Percentiles rank a stretch among this genome's conserved stretches.
Evolutionary conservation across 305 asterid species (phyloP).

Genomic region (Fraxinus dipetala): DNA sequence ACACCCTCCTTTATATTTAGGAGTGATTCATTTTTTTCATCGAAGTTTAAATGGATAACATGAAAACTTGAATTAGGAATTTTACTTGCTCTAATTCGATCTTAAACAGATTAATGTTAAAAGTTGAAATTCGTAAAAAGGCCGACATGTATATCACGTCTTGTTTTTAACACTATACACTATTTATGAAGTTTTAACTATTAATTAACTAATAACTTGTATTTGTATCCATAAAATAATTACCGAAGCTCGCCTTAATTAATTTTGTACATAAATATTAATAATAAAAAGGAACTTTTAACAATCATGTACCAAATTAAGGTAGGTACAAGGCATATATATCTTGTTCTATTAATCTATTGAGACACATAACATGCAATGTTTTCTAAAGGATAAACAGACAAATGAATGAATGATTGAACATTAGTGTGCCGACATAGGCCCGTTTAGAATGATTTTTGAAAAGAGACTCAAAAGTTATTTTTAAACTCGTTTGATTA

Average conservation of each 20-base stretch:
- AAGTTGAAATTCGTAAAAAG: too few relatives aligned
- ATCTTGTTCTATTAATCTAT: not conserved
- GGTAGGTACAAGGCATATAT: not conserved
- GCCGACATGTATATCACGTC: too few relatives aligned
- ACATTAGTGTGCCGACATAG: not conserved
- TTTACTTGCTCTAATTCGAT: not conserved
- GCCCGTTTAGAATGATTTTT: not conserved
- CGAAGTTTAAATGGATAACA: not conserved
- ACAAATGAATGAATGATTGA: constrained; percentile 12
- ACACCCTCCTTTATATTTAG: not conserved
- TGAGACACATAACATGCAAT: constrained; percentile 25
- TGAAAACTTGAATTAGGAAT: not conserved
- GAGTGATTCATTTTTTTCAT: not conserved
- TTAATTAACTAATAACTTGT: not conserved
- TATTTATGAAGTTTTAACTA: too few relatives aligned
- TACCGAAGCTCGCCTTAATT: not conserved
- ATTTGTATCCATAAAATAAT: not conserved
- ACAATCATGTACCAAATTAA: not conserved
- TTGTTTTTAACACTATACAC: not conserved
- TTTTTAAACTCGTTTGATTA: not conserved
- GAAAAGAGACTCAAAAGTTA: not conserved
- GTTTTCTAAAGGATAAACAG: constrained; percentile 18
- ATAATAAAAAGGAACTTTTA: not conserved
- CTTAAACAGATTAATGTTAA: too few relatives aligned
- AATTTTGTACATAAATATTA: not conserved